phyloP scores from a whole-genome alignment of 192 early-diverging fungal species.

The Powellomyces hirtus region DNA sequence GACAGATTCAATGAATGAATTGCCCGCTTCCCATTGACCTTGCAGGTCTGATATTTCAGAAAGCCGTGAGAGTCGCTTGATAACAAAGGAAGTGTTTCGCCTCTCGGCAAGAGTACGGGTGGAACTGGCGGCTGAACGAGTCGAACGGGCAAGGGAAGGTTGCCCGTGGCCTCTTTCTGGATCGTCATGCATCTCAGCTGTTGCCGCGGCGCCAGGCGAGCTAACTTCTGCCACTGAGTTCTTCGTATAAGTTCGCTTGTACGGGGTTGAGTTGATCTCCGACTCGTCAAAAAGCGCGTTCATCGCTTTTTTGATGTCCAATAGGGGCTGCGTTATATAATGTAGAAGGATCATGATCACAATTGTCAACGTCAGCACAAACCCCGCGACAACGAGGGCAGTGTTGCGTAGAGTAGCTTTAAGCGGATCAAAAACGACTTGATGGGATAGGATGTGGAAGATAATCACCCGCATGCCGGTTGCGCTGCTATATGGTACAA shows the following conservation, averaged over 20 bases:
- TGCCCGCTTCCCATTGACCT: neutral
- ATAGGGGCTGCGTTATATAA: neutral
- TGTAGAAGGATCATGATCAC: neutral
- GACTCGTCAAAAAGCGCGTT: neutral
- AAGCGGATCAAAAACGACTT: neutral
- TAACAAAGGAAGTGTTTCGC: no score
- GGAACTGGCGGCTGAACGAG: no score
- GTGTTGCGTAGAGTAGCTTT: neutral
- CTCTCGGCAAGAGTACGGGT: no score
- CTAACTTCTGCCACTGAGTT: no score
- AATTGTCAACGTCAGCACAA: neutral
- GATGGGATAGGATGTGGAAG: neutral
- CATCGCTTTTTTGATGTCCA: neutral
- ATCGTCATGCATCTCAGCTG: neutral
- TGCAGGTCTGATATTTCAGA: conserved; percentile 1
- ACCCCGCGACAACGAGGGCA: neutral
- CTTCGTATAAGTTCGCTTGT: no score
- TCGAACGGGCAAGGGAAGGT: no score
- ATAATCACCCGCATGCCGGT: neutral
- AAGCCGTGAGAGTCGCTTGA: conserved; percentile 1
- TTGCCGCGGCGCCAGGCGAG: neutral
- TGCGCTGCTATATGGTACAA: neutral
- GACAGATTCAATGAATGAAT: no score
- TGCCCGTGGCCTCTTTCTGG: no score
- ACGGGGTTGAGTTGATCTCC: no score